Evolutionary conservation across 31 red algal genomes (phyloP).

Genomic region (Asparagopsis taxiformis): DNA sequence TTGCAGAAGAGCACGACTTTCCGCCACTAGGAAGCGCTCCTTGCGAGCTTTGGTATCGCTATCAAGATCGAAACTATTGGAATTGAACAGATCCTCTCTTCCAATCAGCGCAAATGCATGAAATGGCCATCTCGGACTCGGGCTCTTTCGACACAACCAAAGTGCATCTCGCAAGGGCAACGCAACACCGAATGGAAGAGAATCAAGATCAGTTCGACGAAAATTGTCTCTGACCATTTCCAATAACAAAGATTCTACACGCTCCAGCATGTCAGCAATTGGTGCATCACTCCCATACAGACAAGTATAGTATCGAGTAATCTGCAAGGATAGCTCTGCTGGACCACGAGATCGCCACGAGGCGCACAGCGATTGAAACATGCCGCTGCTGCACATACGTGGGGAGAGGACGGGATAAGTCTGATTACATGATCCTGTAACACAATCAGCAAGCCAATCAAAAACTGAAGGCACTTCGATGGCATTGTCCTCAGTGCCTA

Average conservation of each 20-base stretch:
- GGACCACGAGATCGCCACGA: conserved; percentile 52
- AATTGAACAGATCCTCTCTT: conserved; percentile 65
- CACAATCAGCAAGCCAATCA: conserved; percentile 13
- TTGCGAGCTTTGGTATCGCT: not conserved
- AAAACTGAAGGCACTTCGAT: conserved; percentile 40
- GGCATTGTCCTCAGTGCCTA: not conserved
- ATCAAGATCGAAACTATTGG: not conserved
- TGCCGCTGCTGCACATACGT: not conserved
- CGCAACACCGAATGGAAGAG: conserved; percentile 66
- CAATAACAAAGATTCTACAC: conserved; percentile 32
- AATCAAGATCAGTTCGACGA: conserved; percentile 40
- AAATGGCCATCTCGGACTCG: conserved; percentile 54
- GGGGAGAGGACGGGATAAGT: conserved; percentile 1
- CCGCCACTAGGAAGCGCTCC: conserved; percentile 2
- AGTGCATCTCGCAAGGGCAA: conserved; percentile 69
- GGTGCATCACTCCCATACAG: conserved; percentile 10
- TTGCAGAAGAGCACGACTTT: conserved; percentile 59
- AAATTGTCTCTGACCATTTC: conserved; percentile 71
- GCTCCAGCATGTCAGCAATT: not conserved
- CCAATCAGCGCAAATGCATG: conserved; percentile 68
- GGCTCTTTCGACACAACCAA: conserved; percentile 50
- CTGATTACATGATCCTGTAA: not conserved
- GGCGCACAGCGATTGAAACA: conserved; percentile 18
- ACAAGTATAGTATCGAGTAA: conserved; percentile 37
- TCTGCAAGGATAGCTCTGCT: conserved; percentile 25